Conservation (phyloP, 202 grass and related monocot genomes). For the Eragrostis tef region DNA sequence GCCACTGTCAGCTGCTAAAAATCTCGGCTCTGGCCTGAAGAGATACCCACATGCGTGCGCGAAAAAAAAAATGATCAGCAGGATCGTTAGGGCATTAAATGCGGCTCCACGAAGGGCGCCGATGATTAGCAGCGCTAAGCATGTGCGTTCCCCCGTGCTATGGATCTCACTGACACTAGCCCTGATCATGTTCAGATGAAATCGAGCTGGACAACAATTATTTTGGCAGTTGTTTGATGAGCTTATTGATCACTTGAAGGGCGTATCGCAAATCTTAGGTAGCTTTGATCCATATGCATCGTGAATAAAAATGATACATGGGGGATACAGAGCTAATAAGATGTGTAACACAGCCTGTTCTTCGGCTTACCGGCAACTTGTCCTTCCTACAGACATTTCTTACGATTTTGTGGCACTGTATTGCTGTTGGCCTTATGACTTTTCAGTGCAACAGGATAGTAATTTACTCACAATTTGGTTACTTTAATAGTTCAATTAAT, state of each 20-base stretch:
- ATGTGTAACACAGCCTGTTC: constrained; percentile 11
- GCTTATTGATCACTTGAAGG: constrained; percentile 4
- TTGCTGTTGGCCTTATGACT: not conserved
- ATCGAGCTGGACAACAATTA: constrained; percentile 29
- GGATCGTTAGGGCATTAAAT: constrained; percentile 50
- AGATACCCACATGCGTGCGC: constrained; percentile 31
- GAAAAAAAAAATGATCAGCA: constrained; percentile 11
- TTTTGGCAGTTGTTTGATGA: not conserved
- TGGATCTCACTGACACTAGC: constrained; percentile 23
- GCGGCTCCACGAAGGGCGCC: constrained; percentile 42
- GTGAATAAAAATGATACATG: not conserved
- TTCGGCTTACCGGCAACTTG: constrained; percentile 2
- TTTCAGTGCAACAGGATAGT: not conserved
- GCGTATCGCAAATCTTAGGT: not conserved
- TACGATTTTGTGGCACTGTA: not conserved
- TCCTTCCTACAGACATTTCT: not conserved
- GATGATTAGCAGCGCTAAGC: constrained; percentile 35
- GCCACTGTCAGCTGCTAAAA: constrained; percentile 35
- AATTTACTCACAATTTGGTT: not conserved
- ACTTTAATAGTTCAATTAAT: not conserved
- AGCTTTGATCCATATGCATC: not conserved
- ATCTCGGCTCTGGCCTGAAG: not conserved
- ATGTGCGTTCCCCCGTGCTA: constrained; percentile 39
- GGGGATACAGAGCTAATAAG: not conserved
- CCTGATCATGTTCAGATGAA: not conserved